Evolutionary conservation across 139 green algal genomes (phyloP).

Genomic region (Chlorella sp.): DNA sequence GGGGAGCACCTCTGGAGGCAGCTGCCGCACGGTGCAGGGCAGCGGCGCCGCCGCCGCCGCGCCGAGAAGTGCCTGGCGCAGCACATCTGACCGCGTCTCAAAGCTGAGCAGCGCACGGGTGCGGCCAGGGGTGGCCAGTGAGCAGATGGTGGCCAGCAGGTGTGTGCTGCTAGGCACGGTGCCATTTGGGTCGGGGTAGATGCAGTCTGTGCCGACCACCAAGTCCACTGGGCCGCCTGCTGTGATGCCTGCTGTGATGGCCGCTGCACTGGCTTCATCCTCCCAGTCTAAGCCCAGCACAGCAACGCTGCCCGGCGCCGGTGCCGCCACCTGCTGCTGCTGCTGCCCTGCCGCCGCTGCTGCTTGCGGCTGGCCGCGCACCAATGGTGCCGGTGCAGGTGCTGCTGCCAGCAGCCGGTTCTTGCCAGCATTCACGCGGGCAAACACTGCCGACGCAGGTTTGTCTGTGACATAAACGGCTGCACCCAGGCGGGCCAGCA

Average conservation of each 20-base stretch:
- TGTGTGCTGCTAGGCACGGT: neutral
- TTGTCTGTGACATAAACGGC: constrained; percentile 51
- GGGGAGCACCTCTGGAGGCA: neutral
- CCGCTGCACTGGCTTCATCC: neutral
- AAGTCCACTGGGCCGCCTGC: neutral
- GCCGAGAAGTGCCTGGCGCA: constrained; percentile 31
- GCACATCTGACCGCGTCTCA: constrained; percentile 37
- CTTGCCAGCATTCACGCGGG: neutral
- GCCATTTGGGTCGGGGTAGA: neutral
- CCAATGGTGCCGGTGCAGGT: neutral
- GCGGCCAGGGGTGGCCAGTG: neutral
- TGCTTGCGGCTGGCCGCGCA: neutral
- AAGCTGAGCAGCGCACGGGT: constrained; percentile 46
- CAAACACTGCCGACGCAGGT: constrained; percentile 25
- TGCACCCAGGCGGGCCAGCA: constrained; percentile 39
- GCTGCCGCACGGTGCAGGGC: neutral
- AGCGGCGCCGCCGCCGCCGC: neutral
- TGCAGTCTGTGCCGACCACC: neutral
- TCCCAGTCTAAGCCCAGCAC: neutral
- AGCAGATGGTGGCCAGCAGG: neutral
- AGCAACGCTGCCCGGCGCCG: neutral
- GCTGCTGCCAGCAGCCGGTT: constrained; percentile 16
- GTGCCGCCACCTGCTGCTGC: neutral
- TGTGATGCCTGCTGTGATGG: neutral
- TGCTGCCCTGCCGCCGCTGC: neutral